Percentiles rank a stretch among this genome's conserved stretches.
Evolutionary conservation across 768 basidiomycete species (phyloP).

Genomic region (Clitopilus hobsonii): DNA sequence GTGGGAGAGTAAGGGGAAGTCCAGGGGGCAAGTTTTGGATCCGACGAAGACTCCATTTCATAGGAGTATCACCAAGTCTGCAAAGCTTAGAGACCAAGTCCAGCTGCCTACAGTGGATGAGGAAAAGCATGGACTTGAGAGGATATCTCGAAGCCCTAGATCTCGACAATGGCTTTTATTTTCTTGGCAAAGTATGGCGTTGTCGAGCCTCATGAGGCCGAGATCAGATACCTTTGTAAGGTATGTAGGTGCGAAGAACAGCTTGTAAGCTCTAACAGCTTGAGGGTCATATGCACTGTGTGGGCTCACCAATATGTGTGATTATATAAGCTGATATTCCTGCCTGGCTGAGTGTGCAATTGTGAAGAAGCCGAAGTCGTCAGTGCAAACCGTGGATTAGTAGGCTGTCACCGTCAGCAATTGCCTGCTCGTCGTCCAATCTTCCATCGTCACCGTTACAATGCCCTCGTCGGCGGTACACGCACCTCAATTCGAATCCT

Average conservation of each 20-base stretch:
- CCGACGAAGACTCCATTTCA: too few species aligned
- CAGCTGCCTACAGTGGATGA: too few species aligned
- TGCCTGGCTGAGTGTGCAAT: neutral
- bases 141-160: too few species aligned
- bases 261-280: too few species aligned
- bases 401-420: neutral
- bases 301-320: neutral
- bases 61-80: too few species aligned
- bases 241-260: too few species aligned
- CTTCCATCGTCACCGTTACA: neutral
- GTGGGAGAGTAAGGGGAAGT: neutral
- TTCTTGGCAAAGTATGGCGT: too few species aligned
- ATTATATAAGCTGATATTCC: neutral
- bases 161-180: too few species aligned
- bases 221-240: too few species aligned
- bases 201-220: neutral
- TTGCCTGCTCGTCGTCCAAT: neutral
- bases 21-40: neutral
- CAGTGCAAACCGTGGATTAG: neutral
- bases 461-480: constrained; percentile 19
- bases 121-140: too few species aligned
- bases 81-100: too few species aligned
- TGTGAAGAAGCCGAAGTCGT: neutral
- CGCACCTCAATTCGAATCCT: constrained; percentile 9
- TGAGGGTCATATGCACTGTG: neutral